Conservation (phyloP, 208 protist species). For the Trypanosoma platydactyli region DNA sequence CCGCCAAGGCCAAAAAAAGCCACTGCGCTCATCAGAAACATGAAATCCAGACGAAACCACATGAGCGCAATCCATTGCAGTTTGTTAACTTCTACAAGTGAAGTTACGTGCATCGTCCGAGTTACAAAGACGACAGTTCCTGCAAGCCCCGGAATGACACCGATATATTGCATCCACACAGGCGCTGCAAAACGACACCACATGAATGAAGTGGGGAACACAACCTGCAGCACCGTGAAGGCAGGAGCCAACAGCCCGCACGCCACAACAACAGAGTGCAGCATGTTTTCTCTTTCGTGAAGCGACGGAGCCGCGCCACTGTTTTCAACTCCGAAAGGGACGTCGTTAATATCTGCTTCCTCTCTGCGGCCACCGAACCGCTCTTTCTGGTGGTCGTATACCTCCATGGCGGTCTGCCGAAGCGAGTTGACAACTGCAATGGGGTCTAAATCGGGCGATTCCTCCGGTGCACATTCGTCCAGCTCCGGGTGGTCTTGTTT, state of each 20-base stretch:
- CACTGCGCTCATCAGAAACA: conserved; percentile 64
- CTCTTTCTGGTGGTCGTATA: conserved; percentile 49
- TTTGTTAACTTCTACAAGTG: conserved; percentile 50
- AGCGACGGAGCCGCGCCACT: background rate
- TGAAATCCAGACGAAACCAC: conserved; percentile 84
- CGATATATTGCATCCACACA: conserved; percentile 39
- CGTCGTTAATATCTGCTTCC: background rate
- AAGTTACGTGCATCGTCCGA: conserved; percentile 36
- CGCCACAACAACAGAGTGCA: conserved; percentile 64
- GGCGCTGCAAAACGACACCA: conserved; percentile 57
- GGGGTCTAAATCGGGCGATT: conserved; percentile 72
- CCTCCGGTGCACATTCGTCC: conserved; percentile 63
- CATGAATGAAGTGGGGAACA: conserved; percentile 39
- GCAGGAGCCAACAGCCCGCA: conserved; percentile 50
- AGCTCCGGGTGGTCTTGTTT: conserved; percentile 68
- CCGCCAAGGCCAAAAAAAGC: conserved; percentile 55
- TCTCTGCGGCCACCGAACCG: conserved; percentile 22
- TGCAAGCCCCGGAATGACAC: conserved; percentile 46
- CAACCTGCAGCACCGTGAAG: conserved; percentile 37
- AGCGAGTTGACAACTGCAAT: conserved; percentile 52
- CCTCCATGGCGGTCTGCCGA: conserved; percentile 45
- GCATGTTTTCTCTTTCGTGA: conserved; percentile 24
- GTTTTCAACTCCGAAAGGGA: conserved; percentile 2
- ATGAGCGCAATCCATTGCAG: conserved; percentile 78
- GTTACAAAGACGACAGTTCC: conserved; percentile 45